Evolutionary conservation across 768 basidiomycete species (phyloP), one percentile per base, ranked within the genome.

Genomic region (Daedalea quercina): DNA sequence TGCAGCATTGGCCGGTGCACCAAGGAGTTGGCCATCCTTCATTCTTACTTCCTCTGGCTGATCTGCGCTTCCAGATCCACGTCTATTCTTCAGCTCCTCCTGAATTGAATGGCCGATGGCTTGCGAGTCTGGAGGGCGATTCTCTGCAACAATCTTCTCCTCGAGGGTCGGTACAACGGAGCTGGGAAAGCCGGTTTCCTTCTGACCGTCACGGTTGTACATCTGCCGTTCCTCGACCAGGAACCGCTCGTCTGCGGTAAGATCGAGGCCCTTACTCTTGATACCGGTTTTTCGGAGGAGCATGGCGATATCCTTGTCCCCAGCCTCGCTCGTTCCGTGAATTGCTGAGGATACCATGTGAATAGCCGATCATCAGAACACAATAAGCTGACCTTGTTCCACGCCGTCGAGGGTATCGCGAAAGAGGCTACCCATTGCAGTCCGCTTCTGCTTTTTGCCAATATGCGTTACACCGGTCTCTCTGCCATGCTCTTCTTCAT

Each of bases 101-200:
- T 59, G 54, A 15, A 70, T 60, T 2, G 68, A 57, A 4, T 59
- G 47, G 28, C 50, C 65, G 12, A 62, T 57, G 1, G 56, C 57
- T 47, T 74, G 66, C 15, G 72, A 65, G 26, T 61, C 24, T 9
- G 48, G 54, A 20, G 52, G 54, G 13, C 55, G 55, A 2, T 54
- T 22, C 58, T 90, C 86, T 12, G 68, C 63, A 24, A 85, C 68
- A 1, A 71, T 73, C 64, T 82, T 81, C 65, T 88, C 84, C 64
- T 89, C 89, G 12, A 87, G 63, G 0, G 81, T 86, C 1, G 87
- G 87, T 1, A 87, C 79, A 7, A 78, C 73, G 1, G 81, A 69
- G 53, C 80, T 78, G 0, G 82, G 75, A 63, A 88, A 85, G 1
- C 84, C 83, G 11, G 72, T 69, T 22, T 69, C 67, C 54, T 76